phyloP scores from a whole-genome alignment of 2,329 filamentous ascomycete species.

The Scedosporium apiospermum region DNA sequence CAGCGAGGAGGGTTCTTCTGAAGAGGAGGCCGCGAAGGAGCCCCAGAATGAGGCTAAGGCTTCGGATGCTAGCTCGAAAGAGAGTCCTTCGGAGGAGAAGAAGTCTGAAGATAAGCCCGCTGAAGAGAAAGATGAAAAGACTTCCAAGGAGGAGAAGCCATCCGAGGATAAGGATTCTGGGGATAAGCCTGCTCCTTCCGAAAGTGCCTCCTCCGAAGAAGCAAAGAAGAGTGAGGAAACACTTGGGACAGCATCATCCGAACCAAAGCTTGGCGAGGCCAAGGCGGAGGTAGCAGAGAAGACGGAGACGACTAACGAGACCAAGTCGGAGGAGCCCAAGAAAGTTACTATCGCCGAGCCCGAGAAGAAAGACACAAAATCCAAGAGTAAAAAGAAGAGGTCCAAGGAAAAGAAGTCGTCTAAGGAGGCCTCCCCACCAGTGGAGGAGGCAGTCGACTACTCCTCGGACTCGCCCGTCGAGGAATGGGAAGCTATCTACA shows the following conservation, averaged over 20 bases:
- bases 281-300: constrained; percentile 10
- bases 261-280: constrained; percentile 9
- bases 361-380: background rate
- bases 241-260: constrained; percentile 8
- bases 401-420: constrained; percentile 11
- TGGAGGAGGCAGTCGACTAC: constrained; percentile 36
- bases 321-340: constrained; percentile 4
- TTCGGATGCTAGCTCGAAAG: constrained; percentile 6
- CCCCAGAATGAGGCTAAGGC: constrained; percentile 10
- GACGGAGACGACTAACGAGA: constrained; percentile 8
- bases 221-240: constrained; percentile 10
- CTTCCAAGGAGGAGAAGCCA: background rate
- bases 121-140: constrained; percentile 9
- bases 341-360: constrained; percentile 16
- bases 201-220: constrained; percentile 6
- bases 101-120: constrained; percentile 11
- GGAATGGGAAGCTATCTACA: constrained; percentile 51
- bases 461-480: constrained; percentile 51
- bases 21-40: constrained; percentile 17
- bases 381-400: constrained; percentile 11
- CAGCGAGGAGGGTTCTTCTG: constrained; percentile 13
- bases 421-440: constrained; percentile 10
- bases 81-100: constrained; percentile 11
- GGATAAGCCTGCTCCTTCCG: constrained; percentile 8
- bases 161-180: constrained; percentile 9